A percentile compares a stretch with the other conserved stretches of the same genome.
phyloP scores from a whole-genome alignment of 169 alveolate genomes.

The Miamiensis avidus region DNA sequence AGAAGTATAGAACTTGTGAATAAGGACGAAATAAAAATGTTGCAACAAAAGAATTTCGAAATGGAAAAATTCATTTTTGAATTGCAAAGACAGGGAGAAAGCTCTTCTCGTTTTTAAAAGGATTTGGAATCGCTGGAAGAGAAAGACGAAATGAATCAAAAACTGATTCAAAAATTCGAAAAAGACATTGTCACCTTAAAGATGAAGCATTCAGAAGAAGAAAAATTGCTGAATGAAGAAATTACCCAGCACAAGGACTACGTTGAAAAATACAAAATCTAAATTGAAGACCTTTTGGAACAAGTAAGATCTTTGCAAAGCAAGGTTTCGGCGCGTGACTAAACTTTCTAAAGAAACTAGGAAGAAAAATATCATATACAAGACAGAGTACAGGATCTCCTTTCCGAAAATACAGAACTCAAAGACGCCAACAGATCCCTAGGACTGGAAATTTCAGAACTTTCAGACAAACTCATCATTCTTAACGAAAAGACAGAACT shows the following conservation, averaged over 20 bases:
- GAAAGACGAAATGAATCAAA: background rate
- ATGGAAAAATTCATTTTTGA: background rate
- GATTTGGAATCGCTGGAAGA: background rate
- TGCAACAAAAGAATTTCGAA: background rate
- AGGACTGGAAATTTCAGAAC: background rate
- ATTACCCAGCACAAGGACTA: background rate
- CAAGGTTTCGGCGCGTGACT: background rate
- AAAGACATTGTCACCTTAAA: background rate
- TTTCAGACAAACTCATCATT: background rate
- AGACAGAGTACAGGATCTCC: too few species aligned
- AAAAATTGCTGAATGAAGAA: background rate
- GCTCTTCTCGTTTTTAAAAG: background rate
- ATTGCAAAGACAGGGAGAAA: background rate
- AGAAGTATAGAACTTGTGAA: background rate
- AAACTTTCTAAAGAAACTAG: too few species aligned
- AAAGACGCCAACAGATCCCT: too few species aligned
- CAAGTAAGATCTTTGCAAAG: background rate
- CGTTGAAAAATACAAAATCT: background rate
- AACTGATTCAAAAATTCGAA: background rate
- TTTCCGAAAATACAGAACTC: background rate
- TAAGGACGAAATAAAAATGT: background rate
- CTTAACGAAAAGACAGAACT: background rate
- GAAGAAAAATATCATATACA: background rate
- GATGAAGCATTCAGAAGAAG: background rate
- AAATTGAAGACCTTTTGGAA: background rate